Conservation (phyloP, 1,139 yeast genomes). For the Pichia norvegensis region DNA sequence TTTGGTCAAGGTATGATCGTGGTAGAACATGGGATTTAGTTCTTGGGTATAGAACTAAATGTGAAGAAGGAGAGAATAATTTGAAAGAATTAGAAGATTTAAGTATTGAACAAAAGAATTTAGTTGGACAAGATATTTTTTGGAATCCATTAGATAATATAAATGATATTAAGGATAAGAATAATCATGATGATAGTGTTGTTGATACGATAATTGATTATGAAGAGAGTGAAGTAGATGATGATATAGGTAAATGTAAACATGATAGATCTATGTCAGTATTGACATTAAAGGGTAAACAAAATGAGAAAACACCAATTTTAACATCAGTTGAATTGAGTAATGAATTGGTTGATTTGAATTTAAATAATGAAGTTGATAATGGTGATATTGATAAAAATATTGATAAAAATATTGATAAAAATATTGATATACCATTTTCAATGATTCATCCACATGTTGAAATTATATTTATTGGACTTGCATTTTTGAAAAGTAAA, state of each 20-base stretch:
- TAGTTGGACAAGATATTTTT: slow-evolving; percentile 29
- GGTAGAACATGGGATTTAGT: slow-evolving; percentile 87
- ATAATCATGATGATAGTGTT: slow-evolving; percentile 4
- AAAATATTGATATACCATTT: slow-evolving; percentile 46
- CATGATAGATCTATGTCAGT: slow-evolving; percentile 25
- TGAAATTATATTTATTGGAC: slow-evolving; percentile 66
- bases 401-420: no score
- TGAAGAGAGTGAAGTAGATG: neutral
- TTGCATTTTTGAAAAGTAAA: slow-evolving; percentile 74
- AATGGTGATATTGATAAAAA: slow-evolving; percentile 18
- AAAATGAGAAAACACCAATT: slow-evolving; percentile 24
- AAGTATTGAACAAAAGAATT: slow-evolving; percentile 18
- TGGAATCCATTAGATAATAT: slow-evolving; percentile 28
- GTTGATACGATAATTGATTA: slow-evolving; percentile 10
- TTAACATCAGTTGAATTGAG: slow-evolving; percentile 15
- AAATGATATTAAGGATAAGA: slow-evolving; percentile 3
- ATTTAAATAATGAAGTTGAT: slow-evolving; percentile 6
- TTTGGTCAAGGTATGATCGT: slow-evolving; percentile 72
- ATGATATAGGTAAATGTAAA: slow-evolving; percentile 4
- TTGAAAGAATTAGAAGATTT: slow-evolving; percentile 18
- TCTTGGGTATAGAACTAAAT: slow-evolving; percentile 65
- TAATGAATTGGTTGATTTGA: neutral
- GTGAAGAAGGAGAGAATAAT: slow-evolving; percentile 24
- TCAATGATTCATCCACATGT: slow-evolving; percentile 69
- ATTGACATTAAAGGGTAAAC: slow-evolving; percentile 21